These are phyloP conservation scores for Eutypella sp. DNA, from an alignment of 2,329 filamentous ascomycete genomes.

Conservation along the genomic window DNA sequence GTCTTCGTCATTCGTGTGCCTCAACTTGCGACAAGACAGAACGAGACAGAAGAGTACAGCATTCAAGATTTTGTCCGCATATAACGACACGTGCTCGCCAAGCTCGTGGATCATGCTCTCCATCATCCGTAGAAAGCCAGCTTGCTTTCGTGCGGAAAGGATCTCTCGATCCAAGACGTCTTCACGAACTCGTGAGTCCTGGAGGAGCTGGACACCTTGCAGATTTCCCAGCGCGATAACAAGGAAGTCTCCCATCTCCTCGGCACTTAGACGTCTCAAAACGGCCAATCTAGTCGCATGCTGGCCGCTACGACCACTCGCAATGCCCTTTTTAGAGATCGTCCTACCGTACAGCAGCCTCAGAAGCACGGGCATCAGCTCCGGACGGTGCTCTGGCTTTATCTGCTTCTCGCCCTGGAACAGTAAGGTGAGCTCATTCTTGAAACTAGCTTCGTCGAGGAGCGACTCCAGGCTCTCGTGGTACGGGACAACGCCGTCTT, in stretches of 20 bases:
- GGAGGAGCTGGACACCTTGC: constrained; percentile 53
- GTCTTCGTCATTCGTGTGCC: constrained; percentile 32
- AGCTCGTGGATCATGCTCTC: constrained; percentile 82
- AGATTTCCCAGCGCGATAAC: constrained; percentile 74
- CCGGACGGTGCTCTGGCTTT: constrained; percentile 63
- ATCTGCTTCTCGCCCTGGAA: constrained; percentile 72
- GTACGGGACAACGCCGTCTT: constrained; percentile 68
- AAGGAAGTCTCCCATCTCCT: constrained; percentile 76
- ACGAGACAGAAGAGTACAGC: constrained; percentile 78
- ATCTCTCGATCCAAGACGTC: constrained; percentile 53
- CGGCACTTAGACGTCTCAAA: constrained; percentile 68
- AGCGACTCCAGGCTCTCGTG: constrained; percentile 82
- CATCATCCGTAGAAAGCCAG: constrained; percentile 89
- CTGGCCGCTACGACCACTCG: constrained; percentile 74
- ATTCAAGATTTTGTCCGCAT: constrained; percentile 65
- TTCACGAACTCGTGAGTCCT: constrained; percentile 43
- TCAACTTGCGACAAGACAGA: constrained; percentile 58
- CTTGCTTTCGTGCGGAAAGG: constrained; percentile 69
- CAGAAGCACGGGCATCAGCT: constrained; percentile 80
- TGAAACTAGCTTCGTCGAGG: constrained; percentile 85
- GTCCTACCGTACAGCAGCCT: constrained; percentile 85
- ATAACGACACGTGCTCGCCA: constrained; percentile 65
- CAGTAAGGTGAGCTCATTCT: constrained; percentile 88
- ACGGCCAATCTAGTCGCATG: constrained; percentile 77
- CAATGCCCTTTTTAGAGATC: constrained; percentile 73